These are phyloP conservation scores for Tetrapisispora namnaoensis DNA, from an alignment of 805 yeast species.

Conservation along the genomic window DNA sequence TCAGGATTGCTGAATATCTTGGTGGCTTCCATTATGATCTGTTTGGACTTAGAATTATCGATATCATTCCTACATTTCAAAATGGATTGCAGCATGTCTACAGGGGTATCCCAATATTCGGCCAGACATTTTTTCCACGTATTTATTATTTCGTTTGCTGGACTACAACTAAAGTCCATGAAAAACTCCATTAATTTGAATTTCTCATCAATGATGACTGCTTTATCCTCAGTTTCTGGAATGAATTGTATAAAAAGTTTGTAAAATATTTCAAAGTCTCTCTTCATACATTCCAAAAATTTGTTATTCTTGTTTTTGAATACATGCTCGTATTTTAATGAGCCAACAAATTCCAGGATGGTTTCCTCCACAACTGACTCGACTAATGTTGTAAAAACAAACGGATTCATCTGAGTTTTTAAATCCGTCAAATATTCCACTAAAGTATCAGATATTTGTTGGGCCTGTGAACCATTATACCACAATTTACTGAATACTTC, in stretches of 20 bases:
- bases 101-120: slow-evolving; percentile 69
- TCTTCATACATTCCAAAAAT: slow-evolving; percentile 42
- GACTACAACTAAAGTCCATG: slow-evolving; percentile 44
- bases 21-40: slow-evolving; percentile 13
- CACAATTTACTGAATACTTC: slow-evolving; percentile 58
- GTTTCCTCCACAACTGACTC: slow-evolving; percentile 46
- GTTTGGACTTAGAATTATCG: slow-evolving; percentile 24
- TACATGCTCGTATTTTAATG: slow-evolving; percentile 35
- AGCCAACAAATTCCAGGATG: slow-evolving; percentile 39
- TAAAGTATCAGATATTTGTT: slow-evolving; percentile 61
- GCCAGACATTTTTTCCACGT: slow-evolving; percentile 54
- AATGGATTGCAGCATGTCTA: slow-evolving; percentile 56
- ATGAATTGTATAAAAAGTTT: slow-evolving; percentile 40
- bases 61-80: slow-evolving; percentile 37
- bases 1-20: slow-evolving; percentile 13
- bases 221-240: slow-evolving; percentile 28
- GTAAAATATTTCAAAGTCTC: slow-evolving; percentile 51
- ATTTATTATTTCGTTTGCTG: slow-evolving; percentile 38
- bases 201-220: slow-evolving; percentile 35
- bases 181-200: slow-evolving; percentile 54
- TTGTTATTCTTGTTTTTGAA: slow-evolving; percentile 36
- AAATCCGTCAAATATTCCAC: slow-evolving; percentile 65
- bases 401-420: slow-evolving; percentile 41
- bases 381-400: slow-evolving; percentile 43
- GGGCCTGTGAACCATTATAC: slow-evolving; percentile 52